These are phyloP conservation scores for Amanita thiersii DNA, from an alignment of 768 basidiomycete genomes.

Conservation along the genomic window DNA sequence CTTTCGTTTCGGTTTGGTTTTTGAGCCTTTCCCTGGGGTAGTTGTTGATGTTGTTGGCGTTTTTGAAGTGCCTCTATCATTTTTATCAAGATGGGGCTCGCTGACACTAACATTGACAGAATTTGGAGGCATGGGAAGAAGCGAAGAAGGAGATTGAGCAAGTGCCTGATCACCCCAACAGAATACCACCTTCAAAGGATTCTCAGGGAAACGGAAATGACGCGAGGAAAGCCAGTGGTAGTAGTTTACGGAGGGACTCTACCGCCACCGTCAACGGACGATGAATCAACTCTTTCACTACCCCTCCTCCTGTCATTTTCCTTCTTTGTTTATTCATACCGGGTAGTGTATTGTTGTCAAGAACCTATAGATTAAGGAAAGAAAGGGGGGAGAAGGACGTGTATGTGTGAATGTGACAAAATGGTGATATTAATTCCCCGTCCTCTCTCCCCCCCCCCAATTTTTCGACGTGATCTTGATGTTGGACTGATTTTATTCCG, in stretches of 20 bases:
- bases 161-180: constrained; percentile 89
- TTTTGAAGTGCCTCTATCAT: not conserved
- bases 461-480: no score
- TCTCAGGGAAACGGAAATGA: constrained; percentile 9
- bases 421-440: no score
- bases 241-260: constrained; percentile 47
- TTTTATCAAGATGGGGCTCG: constrained; percentile 6
- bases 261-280: constrained; percentile 65
- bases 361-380: no score
- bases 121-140: constrained; percentile 95
- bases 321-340: no score
- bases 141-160: constrained; percentile 87
- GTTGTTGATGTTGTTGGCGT: not conserved
- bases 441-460: no score
- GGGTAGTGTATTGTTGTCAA: not conserved
- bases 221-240: constrained; percentile 9
- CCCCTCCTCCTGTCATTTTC: not conserved
- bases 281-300: constrained; percentile 14
- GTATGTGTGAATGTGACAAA: no score
- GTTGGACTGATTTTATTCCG: no score
- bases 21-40: constrained; percentile 12
- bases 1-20: constrained; percentile 9
- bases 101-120: constrained; percentile 38
- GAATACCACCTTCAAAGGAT: constrained; percentile 34
- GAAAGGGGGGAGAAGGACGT: no score